Percentiles rank a stretch among this genome's conserved stretches.
Evolutionary conservation across 306 rosid species (phyloP).

Genomic region (Erythrophleum fordii): DNA sequence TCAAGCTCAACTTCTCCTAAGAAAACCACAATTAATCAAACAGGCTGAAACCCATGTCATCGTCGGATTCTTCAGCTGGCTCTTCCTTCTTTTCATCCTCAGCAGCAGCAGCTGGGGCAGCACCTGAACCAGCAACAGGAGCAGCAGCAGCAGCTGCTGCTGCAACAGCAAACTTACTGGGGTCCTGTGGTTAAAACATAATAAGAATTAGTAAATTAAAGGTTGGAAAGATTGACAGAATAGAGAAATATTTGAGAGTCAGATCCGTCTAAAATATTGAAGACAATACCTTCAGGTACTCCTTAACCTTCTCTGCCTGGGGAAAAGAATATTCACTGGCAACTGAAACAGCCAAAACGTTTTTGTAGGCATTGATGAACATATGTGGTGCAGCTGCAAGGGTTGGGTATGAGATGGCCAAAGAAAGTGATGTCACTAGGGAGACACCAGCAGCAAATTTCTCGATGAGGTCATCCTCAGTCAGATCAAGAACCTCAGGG

Average conservation of each 20-base stretch:
- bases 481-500: constrained; percentile 89
- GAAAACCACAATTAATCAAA: constrained; percentile 29
- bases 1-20: neutral
- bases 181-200: constrained; percentile 46
- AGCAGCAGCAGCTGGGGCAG: constrained; percentile 54
- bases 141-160: constrained; percentile 39
- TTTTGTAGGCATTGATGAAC: constrained; percentile 82
- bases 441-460: constrained; percentile 84
- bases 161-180: constrained; percentile 60
- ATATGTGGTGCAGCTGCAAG: constrained; percentile 91
- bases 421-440: constrained; percentile 70
- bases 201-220: neutral
- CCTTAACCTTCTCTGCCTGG: constrained; percentile 81
- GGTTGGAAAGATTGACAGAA: neutral
- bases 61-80: constrained; percentile 61
- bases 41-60: constrained; percentile 45
- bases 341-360: constrained; percentile 67
- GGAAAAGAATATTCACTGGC: constrained; percentile 73
- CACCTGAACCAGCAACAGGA: constrained; percentile 32
- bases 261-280: neutral
- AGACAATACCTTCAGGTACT: constrained; percentile 63
- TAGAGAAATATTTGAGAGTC: accelerated
- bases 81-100: constrained; percentile 75
- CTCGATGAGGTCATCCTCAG: constrained; percentile 75
- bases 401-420: constrained; percentile 84